These are phyloP conservation scores for Curvularia spicifera DNA, from an alignment of 2,329 filamentous ascomycete genomes.

Conservation along the genomic window DNA sequence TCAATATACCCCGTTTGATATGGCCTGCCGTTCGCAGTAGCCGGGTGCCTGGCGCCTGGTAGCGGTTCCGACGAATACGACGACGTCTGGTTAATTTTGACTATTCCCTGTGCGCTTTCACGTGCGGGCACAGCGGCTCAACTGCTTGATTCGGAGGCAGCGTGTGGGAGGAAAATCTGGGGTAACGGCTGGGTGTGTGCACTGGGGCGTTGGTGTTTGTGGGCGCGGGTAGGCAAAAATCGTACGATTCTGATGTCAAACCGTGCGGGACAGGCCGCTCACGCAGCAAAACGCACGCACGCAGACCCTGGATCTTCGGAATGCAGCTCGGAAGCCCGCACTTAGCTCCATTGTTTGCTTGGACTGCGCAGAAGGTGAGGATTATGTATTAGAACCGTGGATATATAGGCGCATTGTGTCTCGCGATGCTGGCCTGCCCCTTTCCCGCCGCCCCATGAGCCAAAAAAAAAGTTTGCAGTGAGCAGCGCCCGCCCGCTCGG, in stretches of 20 bases:
- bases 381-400: too few species aligned
- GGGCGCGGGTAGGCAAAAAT: conserved; percentile 21
- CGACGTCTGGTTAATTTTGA: not conserved
- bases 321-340: conserved; percentile 21
- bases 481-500: not conserved
- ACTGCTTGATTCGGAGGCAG: conserved; percentile 2
- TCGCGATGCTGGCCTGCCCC: too few species aligned
- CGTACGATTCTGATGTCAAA: conserved; percentile 43
- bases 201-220: conserved; percentile 13
- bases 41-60: not conserved
- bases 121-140: not conserved
- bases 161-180: conserved; percentile 17
- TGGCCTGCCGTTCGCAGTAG: not conserved
- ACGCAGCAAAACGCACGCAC: conserved; percentile 3
- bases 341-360: conserved; percentile 5
- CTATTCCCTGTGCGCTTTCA: conserved; percentile 1
- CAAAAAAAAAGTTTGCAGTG: not conserved
- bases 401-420: too few species aligned
- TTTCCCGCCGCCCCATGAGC: not conserved
- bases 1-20: conserved; percentile 8
- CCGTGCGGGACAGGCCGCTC: conserved; percentile 17
- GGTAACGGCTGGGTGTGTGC: conserved; percentile 11
- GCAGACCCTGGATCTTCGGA: conserved; percentile 18
- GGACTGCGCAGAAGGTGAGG: not conserved
- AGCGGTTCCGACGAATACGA: not conserved